These are phyloP conservation scores for Yamadazyma pseudoaaseri DNA, from an alignment of 1,139 yeast species.

Conservation along the genomic window DNA sequence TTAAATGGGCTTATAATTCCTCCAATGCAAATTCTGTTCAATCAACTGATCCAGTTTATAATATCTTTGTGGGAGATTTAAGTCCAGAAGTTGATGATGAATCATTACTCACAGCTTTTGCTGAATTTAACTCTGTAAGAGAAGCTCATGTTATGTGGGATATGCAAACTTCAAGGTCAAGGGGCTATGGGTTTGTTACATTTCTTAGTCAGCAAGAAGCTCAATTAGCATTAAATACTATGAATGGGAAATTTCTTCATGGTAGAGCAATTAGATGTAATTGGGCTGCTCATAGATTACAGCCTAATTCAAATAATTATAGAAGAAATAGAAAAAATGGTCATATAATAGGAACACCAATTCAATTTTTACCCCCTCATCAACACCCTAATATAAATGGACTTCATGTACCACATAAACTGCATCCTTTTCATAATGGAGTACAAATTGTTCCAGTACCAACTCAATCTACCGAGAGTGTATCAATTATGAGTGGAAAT, in stretches of 20 bases:
- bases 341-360: background rate
- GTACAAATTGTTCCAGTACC: background rate
- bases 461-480: background rate
- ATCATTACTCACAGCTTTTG: constrained; percentile 56
- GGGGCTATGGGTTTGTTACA: constrained; percentile 94
- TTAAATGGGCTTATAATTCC: constrained; percentile 85
- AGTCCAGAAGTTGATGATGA: constrained; percentile 84
- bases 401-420: background rate
- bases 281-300: constrained; percentile 82
- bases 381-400: background rate
- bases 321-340: constrained; percentile 1
- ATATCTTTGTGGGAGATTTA: constrained; percentile 84
- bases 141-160: constrained; percentile 98
- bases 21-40: constrained; percentile 43
- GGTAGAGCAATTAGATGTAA: constrained; percentile 80
- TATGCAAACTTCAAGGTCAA: constrained; percentile 86
- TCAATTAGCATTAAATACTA: constrained; percentile 64
- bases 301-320: background rate
- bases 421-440: no score
- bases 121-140: constrained; percentile 57
- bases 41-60: constrained; percentile 54
- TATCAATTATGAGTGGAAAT: background rate
- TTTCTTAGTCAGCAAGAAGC: constrained; percentile 70
- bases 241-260: constrained; percentile 73
- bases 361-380: background rate